Conservation (phyloP, 75 land plant species). For the Picea glauca region DNA sequence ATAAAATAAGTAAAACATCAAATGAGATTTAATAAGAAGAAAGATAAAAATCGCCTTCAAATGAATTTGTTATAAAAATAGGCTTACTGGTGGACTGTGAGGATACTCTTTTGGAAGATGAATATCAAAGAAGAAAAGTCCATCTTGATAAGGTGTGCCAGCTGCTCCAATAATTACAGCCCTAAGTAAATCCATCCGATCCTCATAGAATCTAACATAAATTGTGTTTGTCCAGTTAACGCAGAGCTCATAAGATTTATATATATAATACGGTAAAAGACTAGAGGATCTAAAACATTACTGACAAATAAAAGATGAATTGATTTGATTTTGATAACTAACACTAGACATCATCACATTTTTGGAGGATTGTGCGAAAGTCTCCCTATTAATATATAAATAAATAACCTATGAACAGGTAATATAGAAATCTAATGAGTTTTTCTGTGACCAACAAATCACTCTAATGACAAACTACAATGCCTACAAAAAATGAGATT, state of each 20-base stretch:
- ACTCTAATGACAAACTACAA: neutral
- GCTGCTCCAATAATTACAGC: constrained; percentile 83
- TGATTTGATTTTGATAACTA: neutral
- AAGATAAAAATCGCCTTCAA: too few species aligned
- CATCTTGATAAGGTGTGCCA: constrained; percentile 97
- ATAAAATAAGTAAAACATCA: too few species aligned
- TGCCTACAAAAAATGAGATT: neutral
- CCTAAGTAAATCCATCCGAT: constrained; percentile 86
- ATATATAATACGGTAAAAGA: neutral
- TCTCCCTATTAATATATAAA: neutral
- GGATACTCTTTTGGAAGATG: constrained; percentile 86
- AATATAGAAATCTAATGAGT: neutral
- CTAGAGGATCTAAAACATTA: neutral
- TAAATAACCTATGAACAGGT: neutral
- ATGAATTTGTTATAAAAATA: neutral
- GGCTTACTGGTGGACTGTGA: constrained; percentile 83
- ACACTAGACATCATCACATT: neutral
- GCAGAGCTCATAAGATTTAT: neutral
- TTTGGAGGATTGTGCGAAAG: neutral
- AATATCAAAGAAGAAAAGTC: constrained; percentile 90
- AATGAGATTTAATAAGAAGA: too few species aligned
- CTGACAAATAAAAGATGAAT: neutral
- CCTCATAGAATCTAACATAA: constrained; percentile 87
- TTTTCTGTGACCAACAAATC: neutral
- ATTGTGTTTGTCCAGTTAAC: constrained; percentile 26